These are phyloP conservation scores for Clarireedia homoeocarpa DNA, from an alignment of 2,329 filamentous ascomycete genomes.

Conservation along the genomic window DNA sequence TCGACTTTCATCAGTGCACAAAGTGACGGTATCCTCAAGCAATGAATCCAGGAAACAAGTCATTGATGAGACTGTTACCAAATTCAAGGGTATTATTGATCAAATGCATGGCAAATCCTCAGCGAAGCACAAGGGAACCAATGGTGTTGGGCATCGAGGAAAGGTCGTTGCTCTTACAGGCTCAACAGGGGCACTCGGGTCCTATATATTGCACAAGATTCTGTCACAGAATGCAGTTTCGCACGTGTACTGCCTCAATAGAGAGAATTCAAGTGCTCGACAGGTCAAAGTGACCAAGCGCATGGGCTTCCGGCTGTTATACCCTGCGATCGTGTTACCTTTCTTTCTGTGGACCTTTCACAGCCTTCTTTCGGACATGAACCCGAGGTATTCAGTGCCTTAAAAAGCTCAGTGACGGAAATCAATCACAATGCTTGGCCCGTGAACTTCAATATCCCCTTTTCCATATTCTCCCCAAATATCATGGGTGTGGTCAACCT, in stretches of 20 bases:
- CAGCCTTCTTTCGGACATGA: slow-evolving; percentile 40
- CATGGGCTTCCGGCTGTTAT: not conserved
- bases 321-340: slow-evolving; percentile 33
- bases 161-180: slow-evolving; percentile 34
- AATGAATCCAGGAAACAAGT: not conserved
- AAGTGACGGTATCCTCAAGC: not conserved
- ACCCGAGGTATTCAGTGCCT: not conserved
- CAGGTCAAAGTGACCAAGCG: slow-evolving; percentile 7
- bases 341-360: slow-evolving; percentile 41
- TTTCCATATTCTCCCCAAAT: slow-evolving; percentile 30
- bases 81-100: not conserved
- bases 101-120: not conserved
- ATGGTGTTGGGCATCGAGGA: not conserved
- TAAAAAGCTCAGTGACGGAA: slow-evolving; percentile 13
- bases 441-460: slow-evolving; percentile 31
- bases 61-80: not conserved
- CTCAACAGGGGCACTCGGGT: slow-evolving; percentile 41
- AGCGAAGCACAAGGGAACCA: not conserved
- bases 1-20: not conserved
- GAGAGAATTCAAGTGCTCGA: slow-evolving; percentile 15
- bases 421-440: slow-evolving; percentile 29
- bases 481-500: slow-evolving; percentile 33
- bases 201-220: slow-evolving; percentile 37
- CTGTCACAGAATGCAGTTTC: slow-evolving; percentile 26
- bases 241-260: slow-evolving; percentile 41